Conservation (phyloP, 164 flowering plant genomes). For the Piper betle region DNA sequence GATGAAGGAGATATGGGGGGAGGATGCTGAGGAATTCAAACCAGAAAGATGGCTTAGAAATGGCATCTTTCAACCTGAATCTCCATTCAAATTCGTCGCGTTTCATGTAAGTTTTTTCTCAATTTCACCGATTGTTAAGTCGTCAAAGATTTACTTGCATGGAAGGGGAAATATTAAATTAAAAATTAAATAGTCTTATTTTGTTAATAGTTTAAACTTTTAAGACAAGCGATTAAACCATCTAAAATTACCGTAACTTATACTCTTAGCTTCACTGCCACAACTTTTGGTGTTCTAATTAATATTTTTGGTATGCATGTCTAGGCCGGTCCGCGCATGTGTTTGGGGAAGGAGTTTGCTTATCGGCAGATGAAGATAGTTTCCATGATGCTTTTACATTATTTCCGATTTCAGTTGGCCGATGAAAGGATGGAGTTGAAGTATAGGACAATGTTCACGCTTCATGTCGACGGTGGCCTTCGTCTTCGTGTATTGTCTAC, state of each 20-base stretch:
- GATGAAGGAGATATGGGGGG: slow-evolving; percentile 68
- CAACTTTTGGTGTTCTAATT: no score
- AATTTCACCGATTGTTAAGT: no score
- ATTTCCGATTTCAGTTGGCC: slow-evolving; percentile 42
- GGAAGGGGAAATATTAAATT: no score
- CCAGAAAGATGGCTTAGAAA: slow-evolving; percentile 64
- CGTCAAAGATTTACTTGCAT: no score
- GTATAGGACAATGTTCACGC: slow-evolving; percentile 61
- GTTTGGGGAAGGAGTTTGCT: slow-evolving; percentile 69
- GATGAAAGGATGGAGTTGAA: slow-evolving; percentile 30
- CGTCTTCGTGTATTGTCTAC: slow-evolving; percentile 13
- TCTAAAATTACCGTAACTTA: no score
- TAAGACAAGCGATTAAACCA: no score
- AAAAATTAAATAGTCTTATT: no score
- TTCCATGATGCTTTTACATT: slow-evolving; percentile 34
- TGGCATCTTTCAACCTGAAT: slow-evolving; percentile 50
- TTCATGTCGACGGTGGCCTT: slow-evolving; percentile 51
- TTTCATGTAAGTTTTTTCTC: slow-evolving; percentile 39
- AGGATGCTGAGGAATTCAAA: slow-evolving; percentile 50
- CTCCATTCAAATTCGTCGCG: slow-evolving; percentile 58
- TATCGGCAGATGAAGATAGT: slow-evolving; percentile 75
- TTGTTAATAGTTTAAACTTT: no score
- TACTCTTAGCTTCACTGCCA: no score
- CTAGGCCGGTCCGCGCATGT: slow-evolving; percentile 71
- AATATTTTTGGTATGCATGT: neutral